Evolutionary conservation across 2,329 filamentous ascomycete genomes (phyloP).

Genomic region (Coniochaeta sp.): DNA sequence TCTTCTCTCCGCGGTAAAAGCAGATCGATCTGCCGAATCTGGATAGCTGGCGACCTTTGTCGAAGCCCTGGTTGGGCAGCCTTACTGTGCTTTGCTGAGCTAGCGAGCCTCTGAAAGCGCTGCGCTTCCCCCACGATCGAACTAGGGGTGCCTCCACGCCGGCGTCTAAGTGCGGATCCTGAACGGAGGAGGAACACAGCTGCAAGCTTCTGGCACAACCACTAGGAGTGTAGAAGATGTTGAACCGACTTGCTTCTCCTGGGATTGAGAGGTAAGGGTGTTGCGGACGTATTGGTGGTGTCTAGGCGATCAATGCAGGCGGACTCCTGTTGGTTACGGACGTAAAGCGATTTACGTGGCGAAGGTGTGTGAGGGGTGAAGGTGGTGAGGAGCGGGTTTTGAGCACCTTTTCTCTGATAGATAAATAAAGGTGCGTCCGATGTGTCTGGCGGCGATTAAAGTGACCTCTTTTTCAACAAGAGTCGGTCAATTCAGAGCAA

Average conservation of each 20-base stretch:
- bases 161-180: background rate
- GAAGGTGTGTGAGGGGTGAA: background rate
- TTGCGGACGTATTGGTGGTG: background rate
- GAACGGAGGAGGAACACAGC: background rate
- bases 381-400: background rate
- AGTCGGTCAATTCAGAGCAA: background rate
- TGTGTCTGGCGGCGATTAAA: too few relatives aligned
- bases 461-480: background rate
- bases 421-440: background rate
- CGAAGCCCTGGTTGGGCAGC: background rate
- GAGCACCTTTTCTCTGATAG: background rate
- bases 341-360: background rate
- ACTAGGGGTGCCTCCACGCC: background rate
- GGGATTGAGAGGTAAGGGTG: background rate
- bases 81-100: background rate
- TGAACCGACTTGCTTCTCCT: background rate
- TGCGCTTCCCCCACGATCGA: background rate
- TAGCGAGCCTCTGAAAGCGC: background rate
- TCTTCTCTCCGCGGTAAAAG: background rate
- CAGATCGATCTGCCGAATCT: background rate
- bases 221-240: background rate
- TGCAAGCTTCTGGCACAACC: background rate
- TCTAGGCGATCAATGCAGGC: background rate
- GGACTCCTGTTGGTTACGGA: background rate
- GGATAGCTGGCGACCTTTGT: background rate